Percentiles rank a stretch among this genome's conserved stretches.
Evolutionary conservation across 305 asterid genomes (phyloP).

Genomic region (Solanum hybrid): DNA sequence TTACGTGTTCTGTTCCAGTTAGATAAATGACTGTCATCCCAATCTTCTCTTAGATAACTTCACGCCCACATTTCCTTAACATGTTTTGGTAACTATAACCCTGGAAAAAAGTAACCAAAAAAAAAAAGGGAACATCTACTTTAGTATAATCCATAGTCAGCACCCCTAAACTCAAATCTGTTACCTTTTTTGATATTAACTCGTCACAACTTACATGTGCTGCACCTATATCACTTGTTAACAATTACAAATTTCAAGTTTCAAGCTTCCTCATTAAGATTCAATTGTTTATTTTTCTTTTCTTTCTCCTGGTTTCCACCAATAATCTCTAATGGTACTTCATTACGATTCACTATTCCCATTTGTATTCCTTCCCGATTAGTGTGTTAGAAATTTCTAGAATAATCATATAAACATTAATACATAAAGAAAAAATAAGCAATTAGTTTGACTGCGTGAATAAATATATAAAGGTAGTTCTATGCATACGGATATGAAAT

Average conservation of each 20-base stretch:
- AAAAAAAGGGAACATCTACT: background rate
- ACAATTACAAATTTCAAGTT: background rate
- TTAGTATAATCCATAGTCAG: background rate
- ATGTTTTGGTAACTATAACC: background rate
- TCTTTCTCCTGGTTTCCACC: background rate
- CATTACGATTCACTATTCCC: background rate
- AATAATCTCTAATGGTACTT: background rate
- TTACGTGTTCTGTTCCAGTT: background rate
- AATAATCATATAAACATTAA: background rate
- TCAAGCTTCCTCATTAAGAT: background rate
- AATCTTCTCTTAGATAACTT: background rate
- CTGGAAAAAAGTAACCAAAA: background rate
- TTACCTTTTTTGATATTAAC: background rate
- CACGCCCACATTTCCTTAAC: background rate
- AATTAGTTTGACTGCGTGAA: background rate
- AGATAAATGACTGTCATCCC: background rate
- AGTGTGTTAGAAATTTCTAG: background rate
- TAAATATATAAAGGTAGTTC: background rate
- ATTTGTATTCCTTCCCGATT: background rate
- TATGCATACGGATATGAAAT: background rate
- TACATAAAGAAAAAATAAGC: background rate
- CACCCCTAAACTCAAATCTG: background rate
- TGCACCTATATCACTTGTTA: background rate
- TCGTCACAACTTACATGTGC: background rate
- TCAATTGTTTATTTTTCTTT: background rate